Percentiles rank a stretch among this genome's conserved stretches.
phyloP scores from a whole-genome alignment of 495 filamentous ascomycete genomes.

The Lasiosphaeriaceae sp. region DNA sequence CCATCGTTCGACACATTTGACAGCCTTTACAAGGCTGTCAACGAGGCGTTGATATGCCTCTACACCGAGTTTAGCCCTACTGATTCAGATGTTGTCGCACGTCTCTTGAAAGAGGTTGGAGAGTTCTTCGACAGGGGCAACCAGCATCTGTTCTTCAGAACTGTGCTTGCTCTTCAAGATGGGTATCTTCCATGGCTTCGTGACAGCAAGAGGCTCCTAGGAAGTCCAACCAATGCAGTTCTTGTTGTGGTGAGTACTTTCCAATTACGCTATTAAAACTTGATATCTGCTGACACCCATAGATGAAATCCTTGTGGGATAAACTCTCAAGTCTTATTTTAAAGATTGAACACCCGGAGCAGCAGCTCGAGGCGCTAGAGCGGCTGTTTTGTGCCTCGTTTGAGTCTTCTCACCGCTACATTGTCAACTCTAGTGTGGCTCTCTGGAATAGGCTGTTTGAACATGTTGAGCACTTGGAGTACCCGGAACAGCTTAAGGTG shows the following conservation, averaged over 20 bases:
- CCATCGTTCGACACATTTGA: constrained; percentile 57
- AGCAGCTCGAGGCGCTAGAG: constrained; percentile 37
- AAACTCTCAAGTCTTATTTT: constrained; percentile 31
- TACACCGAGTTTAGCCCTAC: constrained; percentile 36
- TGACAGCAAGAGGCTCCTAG: constrained; percentile 43
- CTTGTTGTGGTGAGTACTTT: constrained; percentile 37
- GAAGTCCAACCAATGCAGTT: constrained; percentile 25
- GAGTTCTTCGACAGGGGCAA: constrained; percentile 38
- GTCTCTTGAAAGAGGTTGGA: constrained; percentile 31
- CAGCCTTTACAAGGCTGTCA: constrained; percentile 54
- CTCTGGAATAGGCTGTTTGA: constrained; percentile 45
- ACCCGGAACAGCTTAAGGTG: constrained; percentile 39
- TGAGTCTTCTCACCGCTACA: constrained; percentile 38
- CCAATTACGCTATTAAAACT: background rate
- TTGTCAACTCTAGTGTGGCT: constrained; percentile 35
- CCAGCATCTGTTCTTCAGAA: constrained; percentile 29
- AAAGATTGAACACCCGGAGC: constrained; percentile 24
- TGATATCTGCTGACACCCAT: constrained; percentile 15
- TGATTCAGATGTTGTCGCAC: constrained; percentile 19
- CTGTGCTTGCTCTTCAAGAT: constrained; percentile 53
- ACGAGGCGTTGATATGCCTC: constrained; percentile 36
- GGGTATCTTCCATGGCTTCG: constrained; percentile 59
- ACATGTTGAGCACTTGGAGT: constrained; percentile 32
- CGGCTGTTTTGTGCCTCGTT: constrained; percentile 47
- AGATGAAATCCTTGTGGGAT: constrained; percentile 42